Evolutionary conservation across 1,284 basidiomycete species (phyloP).

Genomic region (Anthracocystis panici-leucophaei): DNA sequence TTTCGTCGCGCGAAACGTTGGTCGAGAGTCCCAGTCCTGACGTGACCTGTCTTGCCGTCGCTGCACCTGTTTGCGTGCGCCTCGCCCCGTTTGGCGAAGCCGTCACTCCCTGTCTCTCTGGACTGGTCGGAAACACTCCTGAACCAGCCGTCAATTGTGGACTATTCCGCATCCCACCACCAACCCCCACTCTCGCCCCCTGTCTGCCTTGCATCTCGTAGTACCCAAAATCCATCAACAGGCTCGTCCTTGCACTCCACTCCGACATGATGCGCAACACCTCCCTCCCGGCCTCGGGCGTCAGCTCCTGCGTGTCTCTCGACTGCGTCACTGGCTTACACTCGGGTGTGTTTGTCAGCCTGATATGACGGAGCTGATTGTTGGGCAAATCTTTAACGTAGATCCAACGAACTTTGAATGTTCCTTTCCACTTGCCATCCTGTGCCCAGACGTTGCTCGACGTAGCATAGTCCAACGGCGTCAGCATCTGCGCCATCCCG

Average conservation of each 20-base stretch:
- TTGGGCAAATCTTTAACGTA: slow-evolving; percentile 69
- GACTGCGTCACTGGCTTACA: slow-evolving; percentile 67
- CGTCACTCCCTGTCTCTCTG: neutral
- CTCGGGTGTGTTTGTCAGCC: slow-evolving; percentile 61
- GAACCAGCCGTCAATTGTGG: slow-evolving; percentile 23
- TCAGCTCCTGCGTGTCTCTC: slow-evolving; percentile 68
- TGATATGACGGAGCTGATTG: slow-evolving; percentile 61
- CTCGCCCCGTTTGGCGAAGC: slow-evolving; percentile 22
- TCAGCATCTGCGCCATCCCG: slow-evolving; percentile 68
- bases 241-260: slow-evolving; percentile 48
- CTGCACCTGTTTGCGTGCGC: slow-evolving; percentile 4
- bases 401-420: slow-evolving; percentile 67
- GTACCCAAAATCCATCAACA: slow-evolving; percentile 57
- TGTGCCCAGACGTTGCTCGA: slow-evolving; percentile 67
- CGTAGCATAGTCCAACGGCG: slow-evolving; percentile 64
- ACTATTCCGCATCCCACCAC: slow-evolving; percentile 14
- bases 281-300: slow-evolving; percentile 53
- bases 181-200: neutral
- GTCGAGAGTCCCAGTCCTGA: slow-evolving; percentile 24
- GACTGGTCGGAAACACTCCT: slow-evolving; percentile 19
- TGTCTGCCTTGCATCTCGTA: slow-evolving; percentile 52
- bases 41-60: slow-evolving; percentile 7
- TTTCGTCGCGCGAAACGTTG: slow-evolving; percentile 6
- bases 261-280: slow-evolving; percentile 62
- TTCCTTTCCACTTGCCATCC: slow-evolving; percentile 68